Percentiles rank a stretch among this genome's conserved stretches.
phyloP scores from a whole-genome alignment of 2,329 filamentous ascomycete species.

The Aspergillus fijiensis region DNA sequence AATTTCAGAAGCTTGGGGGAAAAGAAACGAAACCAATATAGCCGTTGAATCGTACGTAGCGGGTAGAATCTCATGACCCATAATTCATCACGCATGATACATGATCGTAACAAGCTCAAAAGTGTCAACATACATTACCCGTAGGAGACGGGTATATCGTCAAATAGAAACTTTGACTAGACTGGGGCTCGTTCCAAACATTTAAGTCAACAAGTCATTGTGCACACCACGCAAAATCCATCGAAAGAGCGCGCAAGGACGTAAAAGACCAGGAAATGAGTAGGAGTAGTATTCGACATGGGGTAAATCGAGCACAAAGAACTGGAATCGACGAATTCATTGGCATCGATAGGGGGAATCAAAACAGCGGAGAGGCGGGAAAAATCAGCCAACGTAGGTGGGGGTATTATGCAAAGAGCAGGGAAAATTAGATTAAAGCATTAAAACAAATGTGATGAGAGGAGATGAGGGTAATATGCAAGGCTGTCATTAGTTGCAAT shows the following conservation, averaged over 20 bases:
- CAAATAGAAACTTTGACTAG: too few relatives aligned
- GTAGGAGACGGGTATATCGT: too few relatives aligned
- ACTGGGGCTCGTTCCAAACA: too few relatives aligned
- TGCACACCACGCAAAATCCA: too few relatives aligned
- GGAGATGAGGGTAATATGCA: background rate
- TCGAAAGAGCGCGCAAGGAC: too few relatives aligned
- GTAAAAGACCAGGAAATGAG: background rate
- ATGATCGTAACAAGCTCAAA: constrained; percentile 8
- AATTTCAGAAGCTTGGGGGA: too few relatives aligned
- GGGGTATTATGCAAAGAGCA: constrained; percentile 5
- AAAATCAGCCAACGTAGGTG: background rate
- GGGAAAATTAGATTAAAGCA: background rate
- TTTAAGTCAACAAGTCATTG: too few relatives aligned
- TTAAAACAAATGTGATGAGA: background rate
- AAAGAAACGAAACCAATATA: too few relatives aligned
- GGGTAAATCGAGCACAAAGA: too few relatives aligned
- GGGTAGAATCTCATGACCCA: constrained; percentile 22
- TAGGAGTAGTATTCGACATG: background rate
- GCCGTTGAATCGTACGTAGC: too few relatives aligned
- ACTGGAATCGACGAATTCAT: too few relatives aligned
- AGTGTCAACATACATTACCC: too few relatives aligned
- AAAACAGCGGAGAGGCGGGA: constrained; percentile 1
- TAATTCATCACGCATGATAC: constrained; percentile 46
- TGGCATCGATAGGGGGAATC: background rate
- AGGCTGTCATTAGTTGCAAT: background rate